Evolutionary conservation across 768 basidiomycete genomes (phyloP), one percentile per base, ranked within the genome.

Genomic region (Termitomyces sp.): DNA sequence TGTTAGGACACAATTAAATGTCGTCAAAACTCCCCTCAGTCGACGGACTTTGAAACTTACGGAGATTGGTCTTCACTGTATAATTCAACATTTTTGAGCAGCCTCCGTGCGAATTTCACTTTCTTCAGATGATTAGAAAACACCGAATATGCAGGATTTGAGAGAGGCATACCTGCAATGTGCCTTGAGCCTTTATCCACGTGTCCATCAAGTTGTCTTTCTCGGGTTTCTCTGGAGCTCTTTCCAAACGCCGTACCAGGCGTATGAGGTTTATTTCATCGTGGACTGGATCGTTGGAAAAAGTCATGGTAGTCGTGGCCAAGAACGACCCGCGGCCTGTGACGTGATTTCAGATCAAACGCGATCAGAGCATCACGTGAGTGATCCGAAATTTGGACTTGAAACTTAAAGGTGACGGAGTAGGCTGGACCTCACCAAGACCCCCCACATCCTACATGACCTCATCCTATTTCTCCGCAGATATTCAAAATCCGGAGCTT

Each of bases 241-340:
- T 82, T 56, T 90, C 86, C 0, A 92, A 77, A 54, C 83, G 69
- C 43, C 78, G 75, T 5, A 90, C 69, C 7, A 91, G 77, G 48
- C 86, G 78, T 10, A 72, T 70, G 9, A 91, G 74, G 69, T 91
- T 91, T 12, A 91, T 81, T 61, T 82, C 79, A 72, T 91, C 86
- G 57, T 88, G 89, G 16, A 56, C 38, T 1, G 58, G 60, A 53
- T 65, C 56, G 38, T 54, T 58, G 23, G 41, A 37, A 21, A 16
- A 35, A 1, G 55, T 52, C 53, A 55, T 59, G 23, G 49, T 25
- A 4, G 49, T 38, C 17, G 29, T 29, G 27, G 17, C 38, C n/a
- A 19, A 21, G 47, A 16, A 21, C 29, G 32, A 21, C 27, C 16
- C 16, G 34, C 10, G 34, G 7, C 5, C 9, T 10, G 53, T 50